Base-by-base conservation (phyloP, 73 alveolate genomes). In the Paramecium bursaria region DNA sequence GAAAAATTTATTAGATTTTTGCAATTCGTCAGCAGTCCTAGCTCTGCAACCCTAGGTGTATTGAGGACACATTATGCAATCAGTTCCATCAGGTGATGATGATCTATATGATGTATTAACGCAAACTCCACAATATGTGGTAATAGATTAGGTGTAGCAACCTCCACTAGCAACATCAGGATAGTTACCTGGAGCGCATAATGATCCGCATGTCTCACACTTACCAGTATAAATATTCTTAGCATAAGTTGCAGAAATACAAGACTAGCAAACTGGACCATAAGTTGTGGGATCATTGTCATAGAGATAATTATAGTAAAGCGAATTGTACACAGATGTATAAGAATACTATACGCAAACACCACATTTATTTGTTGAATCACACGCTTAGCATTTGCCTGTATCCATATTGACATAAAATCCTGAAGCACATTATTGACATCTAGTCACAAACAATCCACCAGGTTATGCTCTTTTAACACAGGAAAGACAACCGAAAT, bases 261-360 rank as follows among this genome's bases (percentile, higher is more conserved):
- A 67, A 31, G 49, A 26, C 33, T 67, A 67, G 15, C 82, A 67
- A 67, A n/a, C 26, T 3, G 82, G 82, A 9, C 82, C 82, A 31
- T 21, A 4, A 0, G 48, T 60, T 10, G 48, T 60, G 5, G 48
- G 1, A 19, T 35, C 48, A 0, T 46, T 57, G 44, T 67, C 82
- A 67, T 30, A 67, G 7, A 1, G 2, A 21, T 31, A 31, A 6
- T 21, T 23, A 21, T 0, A 67, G 9, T 67, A 67, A 5, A 25
- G 42, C 6, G 82, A 15, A 19, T 27, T 19, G 44, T 67, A 47
- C 3, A 67, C 57, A 39, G 82, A 39, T 1, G 6, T 2, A 13
- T 19, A 21, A 4, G 82, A 67, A 5, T 25, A 67, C 2, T 23
- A 19, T 7, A 2, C 26, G 23, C 82, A 67, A 31, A 21, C 21